These are phyloP conservation scores for Nakazawaea anatomiae DNA, from an alignment of 805 yeast species.

Conservation along the genomic window DNA sequence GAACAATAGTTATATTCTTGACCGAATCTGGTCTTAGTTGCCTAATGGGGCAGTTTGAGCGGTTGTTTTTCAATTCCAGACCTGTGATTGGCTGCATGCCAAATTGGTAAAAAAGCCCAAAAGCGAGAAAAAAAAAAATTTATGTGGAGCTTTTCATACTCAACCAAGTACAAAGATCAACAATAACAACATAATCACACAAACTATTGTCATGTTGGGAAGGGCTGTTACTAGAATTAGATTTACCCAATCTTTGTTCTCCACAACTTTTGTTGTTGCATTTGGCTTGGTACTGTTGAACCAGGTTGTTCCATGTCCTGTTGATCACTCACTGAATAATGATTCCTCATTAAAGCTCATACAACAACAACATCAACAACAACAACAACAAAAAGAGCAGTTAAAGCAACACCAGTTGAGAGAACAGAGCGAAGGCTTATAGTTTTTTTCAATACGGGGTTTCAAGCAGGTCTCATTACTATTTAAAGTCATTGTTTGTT, in stretches of 20 bases:
- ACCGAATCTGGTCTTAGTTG: neutral
- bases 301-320: constrained; percentile 34
- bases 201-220: constrained; percentile 36
- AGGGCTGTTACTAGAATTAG: constrained; percentile 51
- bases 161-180: too few relatives aligned
- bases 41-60: neutral
- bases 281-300: constrained; percentile 38
- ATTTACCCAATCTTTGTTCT: constrained; percentile 60
- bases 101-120: neutral
- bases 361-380: constrained; percentile 4
- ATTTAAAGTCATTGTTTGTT: too few relatives aligned
- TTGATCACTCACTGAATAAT: constrained; percentile 36
- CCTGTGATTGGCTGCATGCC: neutral
- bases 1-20: neutral
- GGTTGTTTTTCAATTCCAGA: neutral
- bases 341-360: constrained; percentile 16
- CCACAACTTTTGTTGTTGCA: constrained; percentile 71
- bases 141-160: neutral
- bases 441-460: too few relatives aligned
- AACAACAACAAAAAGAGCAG: constrained; percentile 2
- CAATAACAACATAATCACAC: too few relatives aligned
- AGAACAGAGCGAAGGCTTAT: too few relatives aligned
- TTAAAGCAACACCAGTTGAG: neutral
- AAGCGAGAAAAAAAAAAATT: neutral
- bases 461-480: too few relatives aligned